A percentile compares a stretch with the other conserved stretches of the same genome.
Conservation (phyloP, 129 eudicot species). For the carrot (Daucus carota) region DH1_v3.0 NC_030384.2:42260501-42261000, state of each 20-base stretch:
- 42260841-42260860: neutral
- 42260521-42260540: no score
- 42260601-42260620: no score
- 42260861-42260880: neutral
- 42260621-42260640: no score
- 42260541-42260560: no score
- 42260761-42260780: no score
- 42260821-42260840: neutral
- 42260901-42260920: no score
- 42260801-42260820: neutral
- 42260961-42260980: neutral
- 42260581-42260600: no score
- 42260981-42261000: neutral
- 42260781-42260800: neutral
- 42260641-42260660: no score
- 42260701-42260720: neutral
- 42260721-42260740: neutral
- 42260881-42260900: neutral
- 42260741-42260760: neutral
- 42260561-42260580: no score
- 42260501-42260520: no score
- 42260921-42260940: neutral
- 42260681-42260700: no score
- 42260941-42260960: neutral
- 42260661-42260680: no score